phyloP scores from a whole-genome alignment of 352 stramenopile species.

The Globisporangium sylvaticum region DNA sequence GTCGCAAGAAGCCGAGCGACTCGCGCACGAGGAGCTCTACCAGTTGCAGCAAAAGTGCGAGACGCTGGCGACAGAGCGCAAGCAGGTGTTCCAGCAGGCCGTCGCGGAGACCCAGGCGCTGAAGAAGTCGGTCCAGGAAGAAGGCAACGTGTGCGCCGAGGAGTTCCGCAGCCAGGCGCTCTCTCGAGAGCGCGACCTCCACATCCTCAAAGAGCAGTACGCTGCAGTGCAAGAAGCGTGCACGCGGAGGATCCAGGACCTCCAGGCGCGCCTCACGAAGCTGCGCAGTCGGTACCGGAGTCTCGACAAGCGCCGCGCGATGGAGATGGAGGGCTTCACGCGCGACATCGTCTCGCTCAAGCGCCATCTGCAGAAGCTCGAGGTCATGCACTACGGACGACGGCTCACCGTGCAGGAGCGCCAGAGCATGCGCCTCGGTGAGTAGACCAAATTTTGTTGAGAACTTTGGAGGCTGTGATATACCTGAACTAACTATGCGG shows the following conservation, averaged over 20 bases:
- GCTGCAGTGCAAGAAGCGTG: constrained; percentile 68
- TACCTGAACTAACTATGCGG: background rate
- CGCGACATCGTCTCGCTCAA: constrained; percentile 58
- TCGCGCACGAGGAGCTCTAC: constrained; percentile 56
- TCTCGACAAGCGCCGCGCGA: constrained; percentile 60
- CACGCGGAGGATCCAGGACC: constrained; percentile 58
- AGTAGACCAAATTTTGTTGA: background rate
- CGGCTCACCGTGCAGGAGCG: constrained; percentile 40
- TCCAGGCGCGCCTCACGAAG: constrained; percentile 65
- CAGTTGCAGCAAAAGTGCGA: constrained; percentile 37
- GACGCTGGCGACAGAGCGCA: constrained; percentile 36
- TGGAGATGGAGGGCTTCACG: constrained; percentile 86
- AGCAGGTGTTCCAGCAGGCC: constrained; percentile 35
- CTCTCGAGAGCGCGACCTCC: constrained; percentile 58
- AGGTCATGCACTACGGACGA: constrained; percentile 62
- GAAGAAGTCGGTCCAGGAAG: constrained; percentile 42
- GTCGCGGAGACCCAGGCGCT: constrained; percentile 41
- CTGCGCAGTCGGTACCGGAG: constrained; percentile 52
- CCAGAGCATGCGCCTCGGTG: constrained; percentile 42
- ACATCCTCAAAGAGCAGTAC: constrained; percentile 78
- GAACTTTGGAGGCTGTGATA: background rate
- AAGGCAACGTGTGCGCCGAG: constrained; percentile 50
- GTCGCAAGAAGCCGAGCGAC: constrained; percentile 52
- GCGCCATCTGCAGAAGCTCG: constrained; percentile 65
- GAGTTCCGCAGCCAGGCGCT: constrained; percentile 55